Base-by-base conservation (phyloP, 257 asterid species). In the Solanum stenotomum region DNA sequence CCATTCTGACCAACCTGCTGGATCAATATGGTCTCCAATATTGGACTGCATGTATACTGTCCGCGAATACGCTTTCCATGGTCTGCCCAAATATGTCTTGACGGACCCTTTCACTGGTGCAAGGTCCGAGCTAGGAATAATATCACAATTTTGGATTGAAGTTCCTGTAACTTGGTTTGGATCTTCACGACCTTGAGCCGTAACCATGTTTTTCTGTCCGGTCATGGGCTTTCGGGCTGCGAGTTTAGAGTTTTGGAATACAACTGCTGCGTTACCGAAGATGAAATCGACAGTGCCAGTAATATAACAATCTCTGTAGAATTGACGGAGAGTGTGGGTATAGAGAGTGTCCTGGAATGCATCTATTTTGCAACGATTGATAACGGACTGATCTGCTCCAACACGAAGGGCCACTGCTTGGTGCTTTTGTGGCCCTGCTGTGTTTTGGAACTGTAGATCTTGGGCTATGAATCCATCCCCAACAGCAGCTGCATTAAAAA, bases 381-480 rank as follows among this genome's bases (percentile, higher is more conserved):
- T 13, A 10, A 91, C 95, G 0, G 96, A 92, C 1, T 13, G 89
- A 89, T 94, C 95, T 12, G 94, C 92, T 35, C 93, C 95, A 0
- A 92, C 89, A 0, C 93, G 94, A 87, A 74, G 93, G 2, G 96
- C 95, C 0, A 94, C 95, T 16, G 96, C 96, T 68, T 93, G 95
- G 82, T 90, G 91, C 79, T 93, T 93, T 78, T 71, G 90, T 31
- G 95, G 91, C 22, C 95, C 96, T 0, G 96, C 95, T 0, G 94
- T 92, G 94, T 94, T 94, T 72, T 90, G 92, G 44, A 94, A 89
- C 2, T 92, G 52, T 2, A 94, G 71, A 63, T 93, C 95, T 56
- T 93, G 93, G 25, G 95, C 96, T 61, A 94, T 91, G 90, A 94
- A 94, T 38, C 95, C 94, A 31, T 84, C 91, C 5, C 94, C 95